phyloP scores from a whole-genome alignment of 2,329 filamentous ascomycete genomes.

The Xylaria sp. region DNA sequence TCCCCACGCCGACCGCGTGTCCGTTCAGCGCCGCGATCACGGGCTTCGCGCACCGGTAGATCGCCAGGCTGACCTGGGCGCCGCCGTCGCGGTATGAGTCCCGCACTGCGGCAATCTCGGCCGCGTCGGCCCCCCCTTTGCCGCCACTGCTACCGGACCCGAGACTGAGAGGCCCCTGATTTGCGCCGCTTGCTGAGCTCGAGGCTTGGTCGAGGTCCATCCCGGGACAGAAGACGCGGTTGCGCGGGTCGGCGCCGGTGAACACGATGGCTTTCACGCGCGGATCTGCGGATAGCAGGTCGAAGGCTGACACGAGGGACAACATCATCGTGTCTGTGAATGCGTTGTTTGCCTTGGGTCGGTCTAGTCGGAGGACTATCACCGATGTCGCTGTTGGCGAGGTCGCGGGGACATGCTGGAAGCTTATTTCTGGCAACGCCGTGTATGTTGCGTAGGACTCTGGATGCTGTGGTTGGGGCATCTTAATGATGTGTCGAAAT shows the following conservation, averaged over 20 bases:
- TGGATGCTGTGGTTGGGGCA: conserved; percentile 27
- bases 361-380: conserved; percentile 71
- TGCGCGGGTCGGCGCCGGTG: conserved; percentile 61
- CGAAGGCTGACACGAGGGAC: conserved; percentile 67
- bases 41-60: conserved; percentile 68
- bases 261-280: conserved; percentile 67
- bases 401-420: conserved; percentile 61
- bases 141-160: not conserved
- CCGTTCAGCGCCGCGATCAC: conserved; percentile 70
- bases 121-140: not conserved
- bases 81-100: conserved; percentile 60
- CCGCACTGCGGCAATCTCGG: conserved; percentile 13
- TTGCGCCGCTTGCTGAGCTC: conserved; percentile 26
- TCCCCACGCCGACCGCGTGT: conserved; percentile 68
- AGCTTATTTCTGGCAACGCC: conserved; percentile 56
- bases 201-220: conserved; percentile 61
- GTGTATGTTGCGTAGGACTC: conserved; percentile 32
- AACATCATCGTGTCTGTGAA: conserved; percentile 73
- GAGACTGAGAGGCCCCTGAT: not conserved
- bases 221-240: conserved; percentile 67
- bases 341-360: conserved; percentile 74
- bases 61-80: conserved; percentile 64
- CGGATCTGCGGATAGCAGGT: conserved; percentile 62
- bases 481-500: conserved; percentile 2
- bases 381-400: conserved; percentile 69